Evolutionary conservation across 768 basidiomycete species (phyloP).

Genomic region (Lactarius indigo): DNA sequence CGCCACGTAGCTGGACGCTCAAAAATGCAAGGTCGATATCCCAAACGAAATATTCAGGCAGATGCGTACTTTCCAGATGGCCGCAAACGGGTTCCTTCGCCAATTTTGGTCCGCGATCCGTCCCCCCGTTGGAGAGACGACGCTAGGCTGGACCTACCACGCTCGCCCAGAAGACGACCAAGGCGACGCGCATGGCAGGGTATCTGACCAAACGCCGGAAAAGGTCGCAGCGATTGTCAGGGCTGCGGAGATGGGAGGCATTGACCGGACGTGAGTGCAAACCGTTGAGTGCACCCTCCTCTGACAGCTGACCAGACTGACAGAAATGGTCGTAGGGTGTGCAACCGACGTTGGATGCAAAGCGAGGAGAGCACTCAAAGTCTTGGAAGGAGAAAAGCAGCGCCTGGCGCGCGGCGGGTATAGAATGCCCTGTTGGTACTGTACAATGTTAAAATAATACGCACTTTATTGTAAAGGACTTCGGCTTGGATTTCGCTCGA

Average conservation of each 20-base stretch:
- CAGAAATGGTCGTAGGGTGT: constrained; percentile 49
- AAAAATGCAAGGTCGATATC: constrained; percentile 68
- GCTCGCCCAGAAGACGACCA: constrained; percentile 66
- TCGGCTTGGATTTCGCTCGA: neutral
- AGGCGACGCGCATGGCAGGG: constrained; percentile 83
- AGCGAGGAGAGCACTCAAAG: constrained; percentile 66
- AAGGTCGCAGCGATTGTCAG: constrained; percentile 78
- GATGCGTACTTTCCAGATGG: constrained; percentile 87
- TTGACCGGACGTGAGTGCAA: constrained; percentile 60
- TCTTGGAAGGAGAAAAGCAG: constrained; percentile 33
- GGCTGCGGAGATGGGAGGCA: constrained; percentile 54
- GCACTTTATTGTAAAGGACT: neutral
- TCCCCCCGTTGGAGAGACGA: constrained; percentile 60
- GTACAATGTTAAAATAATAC: neutral
- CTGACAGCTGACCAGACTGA: neutral
- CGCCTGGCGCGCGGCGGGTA: constrained; percentile 4
- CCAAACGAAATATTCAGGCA: constrained; percentile 74
- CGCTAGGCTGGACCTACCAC: constrained; percentile 46
- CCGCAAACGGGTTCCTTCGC: constrained; percentile 92
- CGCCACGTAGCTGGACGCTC: constrained; percentile 62
- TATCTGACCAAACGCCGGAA: constrained; percentile 75
- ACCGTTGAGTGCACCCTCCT: constrained; percentile 45
- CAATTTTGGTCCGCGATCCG: constrained; percentile 93
- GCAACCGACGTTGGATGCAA: constrained; percentile 70
- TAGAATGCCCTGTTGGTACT: neutral